These are phyloP conservation scores for Conticribra weissflogii DNA, from an alignment of 108 stramenopile genomes.

Conservation along the genomic window DNA sequence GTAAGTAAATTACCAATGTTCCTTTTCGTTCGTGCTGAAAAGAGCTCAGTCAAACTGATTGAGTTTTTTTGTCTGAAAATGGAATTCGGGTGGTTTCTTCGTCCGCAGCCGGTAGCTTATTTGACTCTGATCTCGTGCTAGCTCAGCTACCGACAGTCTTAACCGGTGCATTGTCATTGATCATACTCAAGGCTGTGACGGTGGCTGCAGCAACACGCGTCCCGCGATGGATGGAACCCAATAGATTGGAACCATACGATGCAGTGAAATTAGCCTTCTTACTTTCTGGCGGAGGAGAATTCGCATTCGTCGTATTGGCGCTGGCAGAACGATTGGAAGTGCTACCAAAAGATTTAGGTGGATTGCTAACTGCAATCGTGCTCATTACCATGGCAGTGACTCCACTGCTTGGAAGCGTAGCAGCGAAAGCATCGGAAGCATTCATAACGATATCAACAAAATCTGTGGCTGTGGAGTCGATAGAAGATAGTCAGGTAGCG, in stretches of 20 bases:
- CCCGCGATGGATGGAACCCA: slow-evolving; percentile 62
- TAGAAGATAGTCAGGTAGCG: slow-evolving; percentile 43
- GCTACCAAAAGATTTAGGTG: slow-evolving; percentile 55
- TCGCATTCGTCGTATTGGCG: slow-evolving; percentile 75
- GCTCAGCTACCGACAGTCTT: slow-evolving; percentile 62
- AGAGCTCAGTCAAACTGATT: no score
- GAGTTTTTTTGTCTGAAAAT: no score
- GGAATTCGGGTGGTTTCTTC: no score
- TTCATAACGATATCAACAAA: slow-evolving; percentile 15
- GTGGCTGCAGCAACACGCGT: slow-evolving; percentile 54
- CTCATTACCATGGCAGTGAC: slow-evolving; percentile 80
- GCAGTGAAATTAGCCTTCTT: slow-evolving; percentile 59
- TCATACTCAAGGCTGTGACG: slow-evolving; percentile 54
- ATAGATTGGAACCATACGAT: slow-evolving; percentile 54
- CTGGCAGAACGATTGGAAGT: slow-evolving; percentile 66
- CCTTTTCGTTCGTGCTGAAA: neutral
- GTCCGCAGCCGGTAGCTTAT: slow-evolving; percentile 64
- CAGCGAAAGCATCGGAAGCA: slow-evolving; percentile 39
- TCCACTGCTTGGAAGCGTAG: slow-evolving; percentile 68
- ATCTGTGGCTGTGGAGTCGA: neutral
- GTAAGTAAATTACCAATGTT: neutral
- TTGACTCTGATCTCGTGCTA: slow-evolving; percentile 61
- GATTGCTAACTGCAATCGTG: slow-evolving; percentile 66
- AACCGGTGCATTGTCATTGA: slow-evolving; percentile 54
- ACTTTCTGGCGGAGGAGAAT: slow-evolving; percentile 75